Percentiles rank a stretch among this genome's conserved stretches.
Conservation (phyloP, 164 flowering plant species). For the Buxus sempervirens region DNA sequence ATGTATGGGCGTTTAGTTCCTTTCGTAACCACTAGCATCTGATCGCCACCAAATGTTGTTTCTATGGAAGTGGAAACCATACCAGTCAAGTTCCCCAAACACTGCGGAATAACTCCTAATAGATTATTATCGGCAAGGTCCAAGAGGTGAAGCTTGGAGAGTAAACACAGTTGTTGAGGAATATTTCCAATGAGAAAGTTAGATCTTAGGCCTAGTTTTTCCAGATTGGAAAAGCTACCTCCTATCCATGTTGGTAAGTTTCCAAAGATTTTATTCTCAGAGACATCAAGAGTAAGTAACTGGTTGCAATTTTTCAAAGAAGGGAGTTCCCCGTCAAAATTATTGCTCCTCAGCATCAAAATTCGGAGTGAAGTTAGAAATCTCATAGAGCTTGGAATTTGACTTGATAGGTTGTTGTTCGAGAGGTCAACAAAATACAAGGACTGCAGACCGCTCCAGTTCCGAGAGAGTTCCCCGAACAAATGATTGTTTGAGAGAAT, state of each 20-base stretch:
- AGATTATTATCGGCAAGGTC: conserved; percentile 24
- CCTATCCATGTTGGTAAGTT: conserved; percentile 25
- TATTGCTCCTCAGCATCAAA: conserved; percentile 19
- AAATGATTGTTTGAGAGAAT: conserved; percentile 19
- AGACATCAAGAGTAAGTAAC: conserved; percentile 20
- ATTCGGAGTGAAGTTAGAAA: neutral
- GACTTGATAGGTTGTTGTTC: conserved; percentile 28
- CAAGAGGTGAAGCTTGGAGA: conserved; percentile 10
- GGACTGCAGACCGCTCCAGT: conserved; percentile 7
- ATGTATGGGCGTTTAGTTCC: conserved; percentile 10
- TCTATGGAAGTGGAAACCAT: neutral
- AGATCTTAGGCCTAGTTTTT: conserved; percentile 9
- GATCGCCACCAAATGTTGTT: neutral
- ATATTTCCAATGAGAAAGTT: conserved; percentile 21
- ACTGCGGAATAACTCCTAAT: conserved; percentile 24
- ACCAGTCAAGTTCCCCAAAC: conserved; percentile 11
- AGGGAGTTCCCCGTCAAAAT: conserved; percentile 26
- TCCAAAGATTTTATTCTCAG: conserved; percentile 22
- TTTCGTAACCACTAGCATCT: neutral
- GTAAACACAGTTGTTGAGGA: conserved; percentile 20
- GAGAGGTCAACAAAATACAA: conserved; percentile 17
- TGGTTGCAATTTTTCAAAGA: conserved; percentile 17
- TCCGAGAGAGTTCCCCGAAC: conserved; percentile 21
- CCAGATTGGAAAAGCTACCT: too few species aligned
- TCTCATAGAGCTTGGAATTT: conserved; percentile 27